A percentile compares a stretch with the other conserved stretches of the same genome.
phyloP scores from a whole-genome alignment of 192 early-diverging fungal species.

The Podila horticola region DNA sequence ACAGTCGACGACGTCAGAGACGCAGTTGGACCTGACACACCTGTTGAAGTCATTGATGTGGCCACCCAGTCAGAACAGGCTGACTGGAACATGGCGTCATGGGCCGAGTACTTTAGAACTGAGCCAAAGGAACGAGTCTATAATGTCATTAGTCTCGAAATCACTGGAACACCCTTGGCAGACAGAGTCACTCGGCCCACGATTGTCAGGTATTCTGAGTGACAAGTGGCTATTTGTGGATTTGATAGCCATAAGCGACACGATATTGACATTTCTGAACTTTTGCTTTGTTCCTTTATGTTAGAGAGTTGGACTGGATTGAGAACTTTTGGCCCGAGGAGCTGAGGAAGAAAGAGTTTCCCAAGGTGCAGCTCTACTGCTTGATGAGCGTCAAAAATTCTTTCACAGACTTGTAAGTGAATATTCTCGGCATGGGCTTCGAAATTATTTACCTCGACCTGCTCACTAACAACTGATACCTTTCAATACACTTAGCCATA shows the following conservation, averaged over 20 bases:
- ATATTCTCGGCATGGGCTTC: background rate
- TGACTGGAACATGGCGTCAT: conserved; percentile 84
- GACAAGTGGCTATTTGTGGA: background rate
- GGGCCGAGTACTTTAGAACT: conserved; percentile 83
- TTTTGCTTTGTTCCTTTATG: background rate
- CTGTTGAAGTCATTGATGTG: conserved; percentile 91
- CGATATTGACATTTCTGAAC: background rate
- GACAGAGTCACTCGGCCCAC: conserved; percentile 74
- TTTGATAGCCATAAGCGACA: background rate
- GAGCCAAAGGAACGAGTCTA: conserved; percentile 75
- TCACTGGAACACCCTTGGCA: conserved; percentile 78
- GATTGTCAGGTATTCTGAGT: conserved; percentile 67
- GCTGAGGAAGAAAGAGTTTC: conserved; percentile 76
- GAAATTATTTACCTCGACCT: background rate
- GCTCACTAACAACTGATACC: background rate
- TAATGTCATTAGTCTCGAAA: conserved; percentile 92
- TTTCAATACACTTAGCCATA: conserved; percentile 60
- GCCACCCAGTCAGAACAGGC: conserved; percentile 83
- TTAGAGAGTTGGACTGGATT: conserved; percentile 87
- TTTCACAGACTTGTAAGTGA: conserved; percentile 85
- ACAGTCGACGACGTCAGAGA: conserved; percentile 71
- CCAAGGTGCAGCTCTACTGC: conserved; percentile 91
- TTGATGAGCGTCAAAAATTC: conserved; percentile 93
- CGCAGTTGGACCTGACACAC: conserved; percentile 67
- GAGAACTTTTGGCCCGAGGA: conserved; percentile 86